These are phyloP conservation scores for Wallacemonas collosoma DNA, from an alignment of 208 protist species.

Conservation along the genomic window DNA sequence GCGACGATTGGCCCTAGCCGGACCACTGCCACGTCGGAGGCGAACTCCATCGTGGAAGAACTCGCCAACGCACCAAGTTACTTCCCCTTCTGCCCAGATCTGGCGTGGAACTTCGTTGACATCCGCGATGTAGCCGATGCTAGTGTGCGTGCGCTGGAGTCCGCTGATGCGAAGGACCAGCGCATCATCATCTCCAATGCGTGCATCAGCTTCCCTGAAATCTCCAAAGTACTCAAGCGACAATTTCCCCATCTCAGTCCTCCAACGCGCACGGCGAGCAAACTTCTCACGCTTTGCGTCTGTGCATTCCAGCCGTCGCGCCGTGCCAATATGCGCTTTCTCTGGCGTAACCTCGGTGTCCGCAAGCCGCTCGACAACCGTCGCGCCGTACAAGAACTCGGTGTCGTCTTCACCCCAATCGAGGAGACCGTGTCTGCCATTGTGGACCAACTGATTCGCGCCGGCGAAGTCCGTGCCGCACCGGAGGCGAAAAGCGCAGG, in stretches of 20 bases:
- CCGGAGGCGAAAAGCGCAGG: slow-evolving; percentile 17
- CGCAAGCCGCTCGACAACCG: slow-evolving; percentile 72
- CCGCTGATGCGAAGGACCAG: slow-evolving; percentile 49
- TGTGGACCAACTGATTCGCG: slow-evolving; percentile 68
- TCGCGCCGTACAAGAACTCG: slow-evolving; percentile 55
- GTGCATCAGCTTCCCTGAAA: slow-evolving; percentile 74
- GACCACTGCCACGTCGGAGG: slow-evolving; percentile 82
- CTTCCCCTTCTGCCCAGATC: slow-evolving; percentile 82
- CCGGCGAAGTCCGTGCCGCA: slow-evolving; percentile 38
- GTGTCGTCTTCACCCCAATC: slow-evolving; percentile 76
- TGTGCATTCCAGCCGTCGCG: slow-evolving; percentile 39
- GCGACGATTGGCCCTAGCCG: slow-evolving; percentile 84
- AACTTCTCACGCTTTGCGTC: slow-evolving; percentile 76
- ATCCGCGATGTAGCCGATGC: slow-evolving; percentile 88
- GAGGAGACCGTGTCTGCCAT: slow-evolving; percentile 70
- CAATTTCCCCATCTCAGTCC: slow-evolving; percentile 79
- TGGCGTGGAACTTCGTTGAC: slow-evolving; percentile 93
- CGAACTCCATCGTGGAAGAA: slow-evolving; percentile 66
- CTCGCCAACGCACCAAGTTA: slow-evolving; percentile 68
- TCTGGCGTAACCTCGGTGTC: slow-evolving; percentile 86
- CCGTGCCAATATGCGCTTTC: slow-evolving; percentile 64
- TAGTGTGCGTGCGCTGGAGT: slow-evolving; percentile 81
- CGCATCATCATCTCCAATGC: slow-evolving; percentile 85
- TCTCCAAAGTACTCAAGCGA: slow-evolving; percentile 72
- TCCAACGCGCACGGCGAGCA: slow-evolving; percentile 76